Evolutionary conservation across 2,329 filamentous ascomycete genomes (phyloP).

Genomic region (Lasiodiplodia citricola): DNA sequence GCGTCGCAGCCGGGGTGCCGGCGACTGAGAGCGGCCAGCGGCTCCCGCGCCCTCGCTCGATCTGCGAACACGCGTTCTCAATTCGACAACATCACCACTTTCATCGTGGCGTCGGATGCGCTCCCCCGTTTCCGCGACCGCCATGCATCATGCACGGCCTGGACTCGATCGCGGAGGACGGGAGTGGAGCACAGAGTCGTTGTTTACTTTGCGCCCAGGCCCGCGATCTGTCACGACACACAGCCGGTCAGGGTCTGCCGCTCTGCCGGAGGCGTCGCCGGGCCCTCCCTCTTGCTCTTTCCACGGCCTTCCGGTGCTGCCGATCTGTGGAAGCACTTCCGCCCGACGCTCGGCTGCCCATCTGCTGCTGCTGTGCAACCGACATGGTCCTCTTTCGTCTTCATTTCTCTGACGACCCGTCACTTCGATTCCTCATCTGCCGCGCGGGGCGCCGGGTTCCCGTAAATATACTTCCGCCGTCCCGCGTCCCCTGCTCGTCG

Average conservation of each 20-base stretch:
- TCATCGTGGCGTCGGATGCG: slow-evolving; percentile 13
- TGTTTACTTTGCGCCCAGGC: neutral
- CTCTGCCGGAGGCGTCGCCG: slow-evolving; percentile 5
- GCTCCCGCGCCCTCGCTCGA: slow-evolving; percentile 9
- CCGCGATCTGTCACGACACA: neutral
- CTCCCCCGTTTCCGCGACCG: slow-evolving; percentile 20
- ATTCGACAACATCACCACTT: neutral
- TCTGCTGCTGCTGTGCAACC: slow-evolving; percentile 5
- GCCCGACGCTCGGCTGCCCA: neutral
- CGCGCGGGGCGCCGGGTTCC: neutral
- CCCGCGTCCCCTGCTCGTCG: neutral
- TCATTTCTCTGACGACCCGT: neutral
- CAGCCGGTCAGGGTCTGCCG: slow-evolving; percentile 1
- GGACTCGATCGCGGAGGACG: neutral
- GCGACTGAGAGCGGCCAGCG: neutral
- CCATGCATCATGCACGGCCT: slow-evolving; percentile 8
- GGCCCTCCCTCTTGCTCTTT: too few relatives aligned
- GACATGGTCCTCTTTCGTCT: neutral
- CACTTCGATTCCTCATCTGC: neutral
- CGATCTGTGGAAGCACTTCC: neutral
- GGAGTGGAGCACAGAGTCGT: neutral
- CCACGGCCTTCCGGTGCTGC: neutral
- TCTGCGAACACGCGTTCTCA: slow-evolving; percentile 21
- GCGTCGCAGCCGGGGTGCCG: neutral
- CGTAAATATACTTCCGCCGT: neutral